These are phyloP conservation scores for Rutstroemia sp. DNA, from an alignment of 2,329 filamentous ascomycete genomes.

Conservation along the genomic window DNA sequence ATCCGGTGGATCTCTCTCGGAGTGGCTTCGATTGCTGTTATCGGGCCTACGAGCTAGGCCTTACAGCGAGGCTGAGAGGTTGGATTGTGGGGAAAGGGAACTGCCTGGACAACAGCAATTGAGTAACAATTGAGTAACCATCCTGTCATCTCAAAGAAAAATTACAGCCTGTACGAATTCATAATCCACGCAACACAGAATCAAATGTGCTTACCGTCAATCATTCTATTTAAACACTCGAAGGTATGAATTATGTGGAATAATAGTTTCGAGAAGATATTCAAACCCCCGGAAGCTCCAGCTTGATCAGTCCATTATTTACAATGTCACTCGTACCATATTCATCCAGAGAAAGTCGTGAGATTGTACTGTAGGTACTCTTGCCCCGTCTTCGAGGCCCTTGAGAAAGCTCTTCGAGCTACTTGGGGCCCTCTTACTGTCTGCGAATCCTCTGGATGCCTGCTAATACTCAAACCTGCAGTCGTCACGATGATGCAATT, in stretches of 20 bases:
- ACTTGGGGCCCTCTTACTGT: background rate
- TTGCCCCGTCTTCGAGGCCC: background rate
- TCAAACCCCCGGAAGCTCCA: background rate
- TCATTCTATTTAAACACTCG: background rate
- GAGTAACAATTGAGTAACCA: background rate
- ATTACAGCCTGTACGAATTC: background rate
- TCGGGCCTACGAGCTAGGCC: background rate
- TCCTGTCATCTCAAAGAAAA: background rate
- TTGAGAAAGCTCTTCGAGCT: too few relatives aligned
- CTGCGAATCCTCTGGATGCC: background rate
- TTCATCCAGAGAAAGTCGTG: constrained; percentile 61
- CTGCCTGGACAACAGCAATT: background rate
- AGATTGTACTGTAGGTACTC: constrained; percentile 67
- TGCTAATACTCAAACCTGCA: constrained; percentile 33
- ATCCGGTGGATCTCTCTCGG: background rate
- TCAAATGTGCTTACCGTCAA: background rate
- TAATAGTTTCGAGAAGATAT: constrained; percentile 1
- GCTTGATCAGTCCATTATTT: background rate
- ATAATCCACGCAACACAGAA: background rate
- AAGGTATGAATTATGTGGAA: constrained; percentile 2
- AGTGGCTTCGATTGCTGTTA: background rate
- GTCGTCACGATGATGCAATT: constrained; percentile 85
- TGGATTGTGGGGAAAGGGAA: background rate
- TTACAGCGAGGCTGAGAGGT: constrained; percentile 1
- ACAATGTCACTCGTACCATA: constrained; percentile 69